These are phyloP conservation scores for Sanghuangporus weigelae DNA, from an alignment of 1,284 basidiomycete genomes.

Conservation along the genomic window DNA sequence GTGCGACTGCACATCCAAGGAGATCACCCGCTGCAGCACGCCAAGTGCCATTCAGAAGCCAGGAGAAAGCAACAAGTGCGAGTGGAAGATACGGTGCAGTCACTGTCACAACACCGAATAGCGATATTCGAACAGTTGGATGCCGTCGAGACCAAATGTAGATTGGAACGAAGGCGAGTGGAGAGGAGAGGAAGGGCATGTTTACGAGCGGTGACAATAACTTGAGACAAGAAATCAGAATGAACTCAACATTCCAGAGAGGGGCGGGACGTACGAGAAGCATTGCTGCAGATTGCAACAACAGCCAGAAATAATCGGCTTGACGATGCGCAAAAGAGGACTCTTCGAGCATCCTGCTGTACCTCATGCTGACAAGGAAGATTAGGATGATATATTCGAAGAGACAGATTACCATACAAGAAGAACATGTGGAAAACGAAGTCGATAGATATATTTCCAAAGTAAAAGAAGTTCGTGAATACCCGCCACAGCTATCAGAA, in stretches of 20 bases:
- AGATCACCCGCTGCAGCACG: constrained; percentile 81
- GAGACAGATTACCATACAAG: constrained; percentile 62
- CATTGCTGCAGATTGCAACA: constrained; percentile 75
- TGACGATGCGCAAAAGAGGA: constrained; percentile 87
- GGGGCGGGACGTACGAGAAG: constrained; percentile 58
- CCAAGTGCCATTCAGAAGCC: constrained; percentile 86
- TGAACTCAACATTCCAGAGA: neutral
- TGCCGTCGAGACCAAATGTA: constrained; percentile 97
- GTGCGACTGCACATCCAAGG: constrained; percentile 85
- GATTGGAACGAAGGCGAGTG: constrained; percentile 89
- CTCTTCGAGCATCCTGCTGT: constrained; percentile 93
- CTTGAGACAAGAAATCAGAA: constrained; percentile 35
- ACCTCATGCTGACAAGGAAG: constrained; percentile 71
- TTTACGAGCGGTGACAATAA: constrained; percentile 81
- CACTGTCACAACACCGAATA: constrained; percentile 93
- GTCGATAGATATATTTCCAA: constrained; percentile 90
- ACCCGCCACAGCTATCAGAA: constrained; percentile 75
- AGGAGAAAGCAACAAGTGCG: constrained; percentile 84
- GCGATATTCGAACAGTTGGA: constrained; percentile 88
- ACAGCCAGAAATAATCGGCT: constrained; percentile 93
- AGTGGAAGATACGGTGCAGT: constrained; percentile 94
- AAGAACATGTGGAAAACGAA: constrained; percentile 98
- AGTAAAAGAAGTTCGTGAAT: constrained; percentile 92
- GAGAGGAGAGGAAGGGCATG: constrained; percentile 85
- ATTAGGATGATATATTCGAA: neutral